phyloP scores from a whole-genome alignment of 1,139 yeast species.

The Suhomyces taliae region DNA sequence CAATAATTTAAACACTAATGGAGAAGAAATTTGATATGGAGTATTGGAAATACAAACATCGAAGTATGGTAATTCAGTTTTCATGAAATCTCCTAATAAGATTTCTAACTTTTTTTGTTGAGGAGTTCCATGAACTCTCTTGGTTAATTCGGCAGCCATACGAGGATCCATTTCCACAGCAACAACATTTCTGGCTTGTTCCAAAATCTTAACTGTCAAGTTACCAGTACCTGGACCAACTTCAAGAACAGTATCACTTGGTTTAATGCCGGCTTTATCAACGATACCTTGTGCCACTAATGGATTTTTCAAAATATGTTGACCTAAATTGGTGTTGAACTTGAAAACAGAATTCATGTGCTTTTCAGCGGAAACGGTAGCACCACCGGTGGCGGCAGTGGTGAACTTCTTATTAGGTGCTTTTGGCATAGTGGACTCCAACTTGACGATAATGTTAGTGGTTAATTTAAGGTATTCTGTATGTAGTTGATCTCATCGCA shows the following conservation, averaged over 20 bases:
- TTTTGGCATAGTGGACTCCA: slow-evolving; percentile 44
- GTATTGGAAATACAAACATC: slow-evolving; percentile 96
- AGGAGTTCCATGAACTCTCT: slow-evolving; percentile 96
- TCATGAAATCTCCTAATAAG: slow-evolving; percentile 92
- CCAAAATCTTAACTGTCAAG: slow-evolving; percentile 87
- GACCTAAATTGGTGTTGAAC: slow-evolving; percentile 95
- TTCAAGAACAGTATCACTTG: slow-evolving; percentile 90
- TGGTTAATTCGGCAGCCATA: slow-evolving; percentile 98
- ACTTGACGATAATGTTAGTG: neutral
- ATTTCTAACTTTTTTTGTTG: slow-evolving; percentile 89
- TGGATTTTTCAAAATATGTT: slow-evolving; percentile 94
- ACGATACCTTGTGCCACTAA: slow-evolving; percentile 97
- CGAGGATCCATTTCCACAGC: slow-evolving; percentile 99
- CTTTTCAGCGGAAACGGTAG: slow-evolving; percentile 61
- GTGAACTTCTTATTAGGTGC: slow-evolving; percentile 55
- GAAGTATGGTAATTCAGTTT: slow-evolving; percentile 90
- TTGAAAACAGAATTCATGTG: slow-evolving; percentile 84
- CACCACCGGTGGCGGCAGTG: slow-evolving; percentile 46
- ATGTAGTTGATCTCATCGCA: slow-evolving; percentile 6
- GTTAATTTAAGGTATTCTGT: neutral
- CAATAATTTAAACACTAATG: slow-evolving; percentile 86
- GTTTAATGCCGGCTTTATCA: slow-evolving; percentile 90
- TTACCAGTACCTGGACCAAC: slow-evolving; percentile 99
- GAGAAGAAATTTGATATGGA: slow-evolving; percentile 96
- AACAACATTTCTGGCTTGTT: slow-evolving; percentile 85